Evolutionary conservation across 352 stramenopile genomes (phyloP), one percentile per base, ranked within the genome.

Genomic region (Phytophthora megakarya): DNA sequence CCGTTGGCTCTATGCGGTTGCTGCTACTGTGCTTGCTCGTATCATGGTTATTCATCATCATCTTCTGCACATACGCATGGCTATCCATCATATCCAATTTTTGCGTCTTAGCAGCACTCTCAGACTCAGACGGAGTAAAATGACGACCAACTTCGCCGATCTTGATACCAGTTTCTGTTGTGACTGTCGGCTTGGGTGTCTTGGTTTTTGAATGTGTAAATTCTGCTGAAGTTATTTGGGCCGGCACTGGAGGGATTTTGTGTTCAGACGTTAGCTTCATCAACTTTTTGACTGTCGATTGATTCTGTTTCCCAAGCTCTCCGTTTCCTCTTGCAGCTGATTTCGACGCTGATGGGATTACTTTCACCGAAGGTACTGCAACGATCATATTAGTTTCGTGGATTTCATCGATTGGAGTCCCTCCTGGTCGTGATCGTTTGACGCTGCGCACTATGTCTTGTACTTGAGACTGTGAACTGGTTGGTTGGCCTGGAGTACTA

Each of bases 61-160:
- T 67, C 37, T 67, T 69, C n/a, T 65, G 43, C 19, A 76, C 65
- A 38, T 69, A 78, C 22, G 18, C 22, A 13, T 58, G 69, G 16
- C 68, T 80, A 28, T 80, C 69, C 65, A 71, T 69, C 45, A 70
- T 30, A 32, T 42, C 65, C 1, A 67, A 16, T 12, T 45, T 60
- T 28, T 50, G 38, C 44, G 21, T 21, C n/a, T 50, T 46, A 13
- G 19, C 16, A 28, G 32, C 12, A 12, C 13, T 39, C 13, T 49
- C 66, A 49, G 44, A 12, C 23, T 18, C 15, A 28, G 46, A 32
- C 8, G 30, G 30, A 11, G 37, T 16, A 62, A 19, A 59, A 48
- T 19, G 6, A 6, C 5, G 6, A 28, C 3, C 22, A 13, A n/a
- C 12, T 16, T 48, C 21, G 18, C 10, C 30, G 30, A 0, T n/a